Base-by-base conservation (phyloP, 148 eudicot genomes). In the Euryodendron excelsum region DNA sequence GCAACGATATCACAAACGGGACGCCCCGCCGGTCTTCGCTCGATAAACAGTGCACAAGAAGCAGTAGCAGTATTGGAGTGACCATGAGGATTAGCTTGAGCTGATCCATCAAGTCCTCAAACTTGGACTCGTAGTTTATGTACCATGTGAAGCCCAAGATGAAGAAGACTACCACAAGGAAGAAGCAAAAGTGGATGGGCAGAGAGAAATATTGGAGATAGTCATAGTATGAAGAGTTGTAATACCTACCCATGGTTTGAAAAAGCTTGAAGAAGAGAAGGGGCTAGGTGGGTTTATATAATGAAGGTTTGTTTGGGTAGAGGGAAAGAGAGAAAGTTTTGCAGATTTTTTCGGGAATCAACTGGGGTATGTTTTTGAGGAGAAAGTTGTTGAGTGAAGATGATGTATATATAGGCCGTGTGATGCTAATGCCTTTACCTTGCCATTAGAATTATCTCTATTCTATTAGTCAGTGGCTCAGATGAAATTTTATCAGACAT, bases 21-120 rank as follows among this genome's bases (percentile, higher is more conserved):
- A 83, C 80, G 2, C 45, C 44, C 17, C 77, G 76, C 20, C 75
- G 87, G 64, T 93, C 86, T 2, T 86, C 66, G 27, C 59, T 50
- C 3, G 91, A 91, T 2, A 93, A 75, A 87, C 89, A 86, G 62
- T 93, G 92, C 17, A 91, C 88, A 65, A 84, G 71, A 4, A 93
- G 69, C 2, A 93, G 78, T 5, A 91, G 73, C 15, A 91, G 64
- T 17, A 93, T 83, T 7, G 97, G 97, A 37, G 55, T 83, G 20
- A 87, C 61, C 83, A 89, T 83, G 77, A 93, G 76, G 31, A 83
- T 9, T 27, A 91, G 75, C 85, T 83, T 91, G 58, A 90, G 23
- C 28, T 88, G 91, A 36, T 55, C 78, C 87, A 91, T 82, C 1
- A 91, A 5, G 81, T 87, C 88, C 48, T 84, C 89, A 58, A 72